Evolutionary conservation across 441 rosid species (phyloP).

Genomic region (Aquilaria agallochum): DNA sequence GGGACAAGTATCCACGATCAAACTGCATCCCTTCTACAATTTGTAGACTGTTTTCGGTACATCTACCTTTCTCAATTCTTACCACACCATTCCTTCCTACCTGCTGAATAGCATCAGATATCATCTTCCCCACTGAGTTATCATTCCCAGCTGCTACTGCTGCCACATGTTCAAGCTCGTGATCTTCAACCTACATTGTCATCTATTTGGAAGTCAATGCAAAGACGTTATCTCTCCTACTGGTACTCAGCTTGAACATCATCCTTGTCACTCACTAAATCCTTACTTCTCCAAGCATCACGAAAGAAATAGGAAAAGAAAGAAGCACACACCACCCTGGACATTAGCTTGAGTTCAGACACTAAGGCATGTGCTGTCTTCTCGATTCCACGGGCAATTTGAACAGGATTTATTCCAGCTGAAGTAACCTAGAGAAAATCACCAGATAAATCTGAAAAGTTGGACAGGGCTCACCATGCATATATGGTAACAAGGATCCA

Average conservation of each 20-base stretch:
- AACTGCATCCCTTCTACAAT: conserved; percentile 93
- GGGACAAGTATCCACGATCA: conserved; percentile 79
- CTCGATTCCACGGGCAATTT: conserved; percentile 78
- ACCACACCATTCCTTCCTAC: conserved; percentile 77
- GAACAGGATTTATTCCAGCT: conserved; percentile 78
- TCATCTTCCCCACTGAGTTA: conserved; percentile 66
- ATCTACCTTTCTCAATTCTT: conserved; percentile 67
- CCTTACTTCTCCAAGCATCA: not conserved
- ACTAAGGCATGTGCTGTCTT: conserved; percentile 73
- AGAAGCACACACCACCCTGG: conserved; percentile 57
- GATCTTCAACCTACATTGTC: conserved; percentile 64
- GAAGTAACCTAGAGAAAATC: conserved; percentile 58
- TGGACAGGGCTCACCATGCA: not conserved
- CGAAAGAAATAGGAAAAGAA: conserved; percentile 3
- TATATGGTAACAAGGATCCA: not conserved
- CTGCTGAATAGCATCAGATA: conserved; percentile 53
- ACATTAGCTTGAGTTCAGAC: conserved; percentile 74
- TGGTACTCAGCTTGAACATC: not conserved
- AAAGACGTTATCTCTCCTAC: not conserved
- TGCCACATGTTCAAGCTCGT: conserved; percentile 83
- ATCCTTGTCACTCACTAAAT: not conserved
- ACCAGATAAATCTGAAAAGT: conserved; percentile 17
- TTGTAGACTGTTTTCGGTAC: conserved; percentile 48
- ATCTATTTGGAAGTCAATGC: conserved; percentile 11
- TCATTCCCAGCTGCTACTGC: conserved; percentile 92